Evolutionary conservation across 371 early-diverging fungal genomes (phyloP).

Genomic region (Mucor mucedo): DNA sequence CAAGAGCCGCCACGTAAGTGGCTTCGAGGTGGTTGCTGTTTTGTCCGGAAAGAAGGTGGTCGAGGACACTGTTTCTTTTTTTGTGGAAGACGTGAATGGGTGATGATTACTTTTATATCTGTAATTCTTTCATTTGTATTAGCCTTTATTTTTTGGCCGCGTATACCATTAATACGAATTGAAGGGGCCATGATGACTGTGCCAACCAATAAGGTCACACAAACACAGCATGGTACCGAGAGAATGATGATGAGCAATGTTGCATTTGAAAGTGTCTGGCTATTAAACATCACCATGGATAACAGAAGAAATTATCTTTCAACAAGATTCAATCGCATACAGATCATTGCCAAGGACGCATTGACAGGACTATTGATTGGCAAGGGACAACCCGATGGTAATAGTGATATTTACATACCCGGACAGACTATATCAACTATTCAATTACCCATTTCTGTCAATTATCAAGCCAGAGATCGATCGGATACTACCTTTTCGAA

Average conservation of each 20-base stretch:
- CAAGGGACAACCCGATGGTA: slow-evolving; percentile 17
- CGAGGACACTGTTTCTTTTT: neutral
- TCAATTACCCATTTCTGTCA: slow-evolving; percentile 33
- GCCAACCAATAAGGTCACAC: slow-evolving; percentile 23
- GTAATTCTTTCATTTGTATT: slow-evolving; percentile 22
- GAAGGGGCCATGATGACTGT: slow-evolving; percentile 29
- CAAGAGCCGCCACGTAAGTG: slow-evolving; percentile 1
- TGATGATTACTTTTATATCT: slow-evolving; percentile 22
- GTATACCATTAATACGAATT: slow-evolving; percentile 38
- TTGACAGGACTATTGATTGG: slow-evolving; percentile 37
- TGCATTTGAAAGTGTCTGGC: slow-evolving; percentile 36
- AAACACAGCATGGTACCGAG: slow-evolving; percentile 22
- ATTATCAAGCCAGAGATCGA: slow-evolving; percentile 38
- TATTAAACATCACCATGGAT: slow-evolving; percentile 33
- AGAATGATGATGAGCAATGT: slow-evolving; percentile 25
- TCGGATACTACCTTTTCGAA: slow-evolving; percentile 38
- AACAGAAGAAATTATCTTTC: slow-evolving; percentile 40
- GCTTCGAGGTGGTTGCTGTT: slow-evolving; percentile 14
- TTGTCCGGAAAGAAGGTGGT: neutral
- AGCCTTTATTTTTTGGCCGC: slow-evolving; percentile 36
- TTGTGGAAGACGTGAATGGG: slow-evolving; percentile 24
- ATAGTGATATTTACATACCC: slow-evolving; percentile 11
- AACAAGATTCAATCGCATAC: slow-evolving; percentile 25
- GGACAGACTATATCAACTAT: slow-evolving; percentile 30
- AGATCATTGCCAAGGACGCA: slow-evolving; percentile 35